Percentiles rank a stretch among this genome's conserved stretches.
Evolutionary conservation across 768 basidiomycete species (phyloP).

Genomic region (Cyclocybe aegerita): DNA sequence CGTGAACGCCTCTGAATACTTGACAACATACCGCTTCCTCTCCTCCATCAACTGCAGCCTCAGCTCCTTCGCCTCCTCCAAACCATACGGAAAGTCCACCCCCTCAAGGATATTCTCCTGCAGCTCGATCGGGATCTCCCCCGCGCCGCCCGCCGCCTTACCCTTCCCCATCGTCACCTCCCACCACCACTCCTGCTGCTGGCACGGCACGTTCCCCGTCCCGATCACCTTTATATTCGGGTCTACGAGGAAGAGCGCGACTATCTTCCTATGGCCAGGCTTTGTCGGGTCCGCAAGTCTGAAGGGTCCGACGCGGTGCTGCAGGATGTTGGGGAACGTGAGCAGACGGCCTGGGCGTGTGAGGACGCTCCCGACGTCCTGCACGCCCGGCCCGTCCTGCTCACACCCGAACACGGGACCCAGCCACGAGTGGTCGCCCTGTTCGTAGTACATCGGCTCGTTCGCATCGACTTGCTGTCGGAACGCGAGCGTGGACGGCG

Average conservation of each 20-base stretch:
- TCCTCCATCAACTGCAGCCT: slow-evolving; percentile 31
- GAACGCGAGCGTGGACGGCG: slow-evolving; percentile 22
- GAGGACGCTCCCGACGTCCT: slow-evolving; percentile 31
- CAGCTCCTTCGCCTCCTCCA: slow-evolving; percentile 26
- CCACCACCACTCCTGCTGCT: slow-evolving; percentile 30
- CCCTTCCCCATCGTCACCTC: slow-evolving; percentile 11
- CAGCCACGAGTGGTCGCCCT: too few species aligned
- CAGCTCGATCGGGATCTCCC: slow-evolving; percentile 11
- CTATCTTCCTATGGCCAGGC: slow-evolving; percentile 43
- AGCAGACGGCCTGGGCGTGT: slow-evolving; percentile 35
- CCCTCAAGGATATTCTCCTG: slow-evolving; percentile 14
- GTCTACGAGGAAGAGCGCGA: slow-evolving; percentile 43
- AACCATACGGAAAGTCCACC: slow-evolving; percentile 22
- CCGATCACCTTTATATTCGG: slow-evolving; percentile 28
- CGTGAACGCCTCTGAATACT: slow-evolving; percentile 9
- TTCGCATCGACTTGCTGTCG: slow-evolving; percentile 12
- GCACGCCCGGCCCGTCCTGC: slow-evolving; percentile 21
- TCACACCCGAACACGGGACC: slow-evolving; percentile 23
- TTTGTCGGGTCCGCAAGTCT: slow-evolving; percentile 33
- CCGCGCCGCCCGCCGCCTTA: slow-evolving; percentile 7
- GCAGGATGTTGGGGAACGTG: slow-evolving; percentile 42
- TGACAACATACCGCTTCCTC: slow-evolving; percentile 19
- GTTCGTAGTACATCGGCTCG: slow-evolving; percentile 15
- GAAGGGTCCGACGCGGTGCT: slow-evolving; percentile 39
- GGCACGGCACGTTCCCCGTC: slow-evolving; percentile 29